Evolutionary conservation across 2,329 filamentous ascomycete species (phyloP), one percentile per base, ranked within the genome.

Genomic region (Didymella keratinophila): DNA sequence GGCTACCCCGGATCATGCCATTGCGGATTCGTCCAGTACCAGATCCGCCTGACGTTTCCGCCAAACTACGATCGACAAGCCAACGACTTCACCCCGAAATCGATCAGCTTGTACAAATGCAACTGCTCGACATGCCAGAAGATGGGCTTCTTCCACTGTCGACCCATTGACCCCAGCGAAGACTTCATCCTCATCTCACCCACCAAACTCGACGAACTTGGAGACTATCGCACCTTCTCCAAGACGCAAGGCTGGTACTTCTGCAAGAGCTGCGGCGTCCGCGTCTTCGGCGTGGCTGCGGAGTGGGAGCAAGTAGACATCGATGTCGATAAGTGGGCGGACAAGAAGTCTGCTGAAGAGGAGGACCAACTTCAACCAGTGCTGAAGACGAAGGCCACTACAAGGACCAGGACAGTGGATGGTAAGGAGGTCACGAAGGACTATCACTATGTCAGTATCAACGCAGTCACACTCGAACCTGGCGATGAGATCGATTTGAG

Each of bases 41-140:
- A 81, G 44, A 64, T 78, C 56, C 78, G 76, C 48, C 71, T 83
- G 45, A 78, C 74, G 4, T 72, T 83, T 5, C 81, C 81, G 14
- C 74, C 71, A 0, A 46, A 44, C 58, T 56, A 34, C n/a, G 50
- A 63, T 11, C 28, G 53, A 12, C 11, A 52, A 37, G 56, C 55
- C 32, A 53, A 70, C 8, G 36, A 39, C 16, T 39, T 39, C 9
- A 39, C 36, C 9, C n/a, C 36, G 18, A 39, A 39, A 60, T 61
- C 60, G 1, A 70, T 71, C 48, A 64, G 64, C 47, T 55, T 79
- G 56, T 75, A 78, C 71, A 71, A 78, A 61, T 84, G 81, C 74
- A 84, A 84, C 61, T 84, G 82, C 68, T 79, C 71, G 11, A 77
- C 79, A 11, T 84, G 82, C 67, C 79, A 82, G 47, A 84, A 84